Conservation (phyloP, 768 basidiomycete species). For the Butyriboletus loyo region DNA sequence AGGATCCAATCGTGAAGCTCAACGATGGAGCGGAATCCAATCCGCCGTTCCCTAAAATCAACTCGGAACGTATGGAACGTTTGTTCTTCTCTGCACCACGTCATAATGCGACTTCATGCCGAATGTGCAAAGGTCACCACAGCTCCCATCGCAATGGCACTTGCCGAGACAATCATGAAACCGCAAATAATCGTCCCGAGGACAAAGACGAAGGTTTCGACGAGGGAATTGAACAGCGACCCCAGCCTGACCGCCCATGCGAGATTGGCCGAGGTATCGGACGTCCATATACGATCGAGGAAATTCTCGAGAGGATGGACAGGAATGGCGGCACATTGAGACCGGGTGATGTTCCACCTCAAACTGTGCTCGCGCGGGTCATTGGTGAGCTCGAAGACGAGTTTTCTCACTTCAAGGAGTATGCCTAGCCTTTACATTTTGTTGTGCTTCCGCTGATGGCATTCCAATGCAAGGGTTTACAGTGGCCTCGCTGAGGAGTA, state of each 20-base stretch:
- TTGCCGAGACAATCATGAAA: constrained; percentile 33
- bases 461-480: constrained; percentile 64
- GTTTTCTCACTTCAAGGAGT: constrained; percentile 94
- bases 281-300: constrained; percentile 18
- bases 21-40: constrained; percentile 28
- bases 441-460: constrained; percentile 5
- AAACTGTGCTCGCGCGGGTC: constrained; percentile 82
- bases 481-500: constrained; percentile 91
- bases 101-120: constrained; percentile 68
- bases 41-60: constrained; percentile 78
- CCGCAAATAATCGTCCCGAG: background rate
- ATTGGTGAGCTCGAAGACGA: constrained; percentile 91
- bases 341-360: constrained; percentile 60
- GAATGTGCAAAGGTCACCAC: constrained; percentile 53
- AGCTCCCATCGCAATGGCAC: constrained; percentile 42
- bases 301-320: constrained; percentile 27
- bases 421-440: constrained; percentile 22
- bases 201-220: constrained; percentile 17
- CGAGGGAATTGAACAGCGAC: constrained; percentile 5
- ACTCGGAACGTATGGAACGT: constrained; percentile 71
- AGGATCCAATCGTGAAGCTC: constrained; percentile 2
- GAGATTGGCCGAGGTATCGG: constrained; percentile 1
- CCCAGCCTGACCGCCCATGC: background rate
- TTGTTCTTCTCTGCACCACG: constrained; percentile 80
- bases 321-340: constrained; percentile 22